Evolutionary conservation across 306 rosid genomes (phyloP).

Genomic region (Ammopiptanthus mongolicus): DNA sequence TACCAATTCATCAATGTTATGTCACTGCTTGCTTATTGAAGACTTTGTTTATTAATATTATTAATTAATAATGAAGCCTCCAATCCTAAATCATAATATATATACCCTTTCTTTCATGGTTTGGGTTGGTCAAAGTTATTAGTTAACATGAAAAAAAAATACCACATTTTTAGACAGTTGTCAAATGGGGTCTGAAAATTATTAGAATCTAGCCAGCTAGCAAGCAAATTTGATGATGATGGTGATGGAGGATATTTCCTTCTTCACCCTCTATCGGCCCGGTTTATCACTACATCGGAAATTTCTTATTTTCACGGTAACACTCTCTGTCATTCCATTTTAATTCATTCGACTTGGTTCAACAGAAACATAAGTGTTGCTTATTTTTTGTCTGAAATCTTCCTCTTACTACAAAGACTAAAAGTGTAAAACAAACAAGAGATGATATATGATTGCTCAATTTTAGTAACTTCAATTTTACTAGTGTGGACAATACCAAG

Average conservation of each 20-base stretch:
- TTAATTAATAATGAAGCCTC: neutral
- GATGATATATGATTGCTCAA: neutral
- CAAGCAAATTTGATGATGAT: slow-evolving; percentile 22
- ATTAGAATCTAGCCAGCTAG: slow-evolving; percentile 31
- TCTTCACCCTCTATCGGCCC: neutral
- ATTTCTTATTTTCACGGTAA: neutral
- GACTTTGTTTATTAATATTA: neutral
- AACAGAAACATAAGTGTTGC: neutral
- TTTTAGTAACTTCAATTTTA: slow-evolving; percentile 11
- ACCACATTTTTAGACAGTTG: slow-evolving; percentile 6
- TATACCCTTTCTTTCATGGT: neutral
- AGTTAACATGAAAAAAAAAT: neutral
- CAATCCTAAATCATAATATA: neutral
- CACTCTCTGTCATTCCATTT: neutral
- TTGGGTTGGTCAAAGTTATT: slow-evolving; percentile 21
- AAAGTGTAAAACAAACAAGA: neutral
- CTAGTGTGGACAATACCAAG: neutral
- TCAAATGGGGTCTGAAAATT: slow-evolving; percentile 20
- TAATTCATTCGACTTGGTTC: neutral
- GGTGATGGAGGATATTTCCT: slow-evolving; percentile 6
- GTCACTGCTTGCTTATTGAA: neutral
- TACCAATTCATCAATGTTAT: neutral
- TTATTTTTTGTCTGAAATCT: neutral
- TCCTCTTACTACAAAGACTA: neutral
- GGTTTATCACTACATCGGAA: too few species aligned